Evolutionary conservation across 1,284 basidiomycete species (phyloP).

Genomic region (Anthracocystis walkeri): DNA sequence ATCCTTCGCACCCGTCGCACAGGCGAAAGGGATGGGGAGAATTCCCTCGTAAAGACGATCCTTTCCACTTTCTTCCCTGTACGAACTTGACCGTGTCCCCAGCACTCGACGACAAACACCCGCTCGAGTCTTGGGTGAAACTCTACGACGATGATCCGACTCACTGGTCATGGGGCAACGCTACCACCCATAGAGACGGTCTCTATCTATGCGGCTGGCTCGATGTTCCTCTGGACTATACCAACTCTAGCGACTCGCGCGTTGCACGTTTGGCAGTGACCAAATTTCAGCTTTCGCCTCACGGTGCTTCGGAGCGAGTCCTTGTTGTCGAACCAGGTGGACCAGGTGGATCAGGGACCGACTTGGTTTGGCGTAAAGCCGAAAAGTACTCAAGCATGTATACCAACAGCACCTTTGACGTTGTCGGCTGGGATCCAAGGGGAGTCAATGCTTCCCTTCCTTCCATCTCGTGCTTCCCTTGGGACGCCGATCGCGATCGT

Average conservation of each 20-base stretch:
- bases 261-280: constrained; percentile 33
- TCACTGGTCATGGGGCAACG: constrained; percentile 27
- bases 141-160: constrained; percentile 19
- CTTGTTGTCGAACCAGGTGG: constrained; percentile 50
- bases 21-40: constrained; percentile 10
- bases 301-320: constrained; percentile 15
- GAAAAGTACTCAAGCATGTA: constrained; percentile 12
- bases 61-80: constrained; percentile 43
- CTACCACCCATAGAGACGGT: neutral
- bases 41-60: constrained; percentile 19
- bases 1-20: neutral
- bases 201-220: constrained; percentile 49
- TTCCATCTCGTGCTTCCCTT: constrained; percentile 39
- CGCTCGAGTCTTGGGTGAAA: constrained; percentile 11
- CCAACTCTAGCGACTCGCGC: constrained; percentile 30
- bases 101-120: constrained; percentile 11
- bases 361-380: constrained; percentile 24
- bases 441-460: constrained; percentile 42
- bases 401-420: constrained; percentile 31
- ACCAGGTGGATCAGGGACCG: constrained; percentile 44
- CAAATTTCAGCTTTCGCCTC: constrained; percentile 20
- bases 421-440: constrained; percentile 47
- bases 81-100: constrained; percentile 31
- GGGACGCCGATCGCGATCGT: constrained; percentile 51
- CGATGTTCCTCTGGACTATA: constrained; percentile 55